Evolutionary conservation across 148 eudicot genomes (phyloP), one percentile per base, ranked within the genome.

Genomic region (Diospyros kaki): DNA sequence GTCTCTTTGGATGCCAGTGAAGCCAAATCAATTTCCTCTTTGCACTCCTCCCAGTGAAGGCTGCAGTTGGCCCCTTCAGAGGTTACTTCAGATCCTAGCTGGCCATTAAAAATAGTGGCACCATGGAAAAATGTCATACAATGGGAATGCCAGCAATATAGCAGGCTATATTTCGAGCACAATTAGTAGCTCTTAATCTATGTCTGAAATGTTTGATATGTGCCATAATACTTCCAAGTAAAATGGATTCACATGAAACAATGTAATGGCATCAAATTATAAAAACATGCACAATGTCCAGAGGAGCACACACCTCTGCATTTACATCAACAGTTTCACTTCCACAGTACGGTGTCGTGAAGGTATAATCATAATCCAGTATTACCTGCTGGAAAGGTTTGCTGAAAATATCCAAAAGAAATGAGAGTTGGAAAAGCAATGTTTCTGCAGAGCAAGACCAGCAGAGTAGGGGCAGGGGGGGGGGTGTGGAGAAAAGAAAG

Each of bases 281-380:
- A 54, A 73, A 50, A 52, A 17, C 64, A 53, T 9, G 45, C 14
- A 66, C 39, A 70, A 51, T 10, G 68, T 28, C 28, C 28, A 28
- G 76, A 70, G 42, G 63, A 76, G 71, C 67, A 67, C 81, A 75
- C 68, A 94, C 96, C 96, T 92, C 78, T 58, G 76, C 44, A 76
- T 64, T 80, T 70, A 66, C 76, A 76, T 94, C 96, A 73, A 86
- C 72, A 78, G 74, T 75, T 85, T 84, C 91, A 81, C 94, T 92
- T 73, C 98, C 98, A 85, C 84, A 75, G 77, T 95, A 95, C 66
- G 98, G 98, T 45, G 98, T 92, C 38, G 98, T 95, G 83, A 95
- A 92, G 68, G 98, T 95, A 79, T 95, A 95, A 82, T 95, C 98
- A 83, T 95, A 95, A 78, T 95, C 96, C 79, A 95, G 84, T 74